Evolutionary conservation across 768 basidiomycete species (phyloP), one percentile per base, ranked within the genome.

Genomic region (Pleurotus tuber-regium): DNA sequence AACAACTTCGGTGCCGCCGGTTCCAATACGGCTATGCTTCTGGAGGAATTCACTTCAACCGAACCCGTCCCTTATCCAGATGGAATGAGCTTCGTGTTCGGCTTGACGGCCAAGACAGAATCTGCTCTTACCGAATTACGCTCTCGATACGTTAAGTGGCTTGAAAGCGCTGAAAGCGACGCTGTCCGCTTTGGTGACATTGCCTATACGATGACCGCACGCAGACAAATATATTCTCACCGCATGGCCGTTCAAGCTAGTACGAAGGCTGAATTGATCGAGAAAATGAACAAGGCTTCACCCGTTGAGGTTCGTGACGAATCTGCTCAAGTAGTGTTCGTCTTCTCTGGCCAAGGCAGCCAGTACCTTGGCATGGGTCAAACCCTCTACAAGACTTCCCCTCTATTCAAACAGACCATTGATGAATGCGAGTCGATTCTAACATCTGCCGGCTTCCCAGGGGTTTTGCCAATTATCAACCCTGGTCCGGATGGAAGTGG

Each of bases 1-100:
- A 88, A 87, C 58, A 89, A 87, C 57, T 90, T 87, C 57, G 88
- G 88, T 16, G 87, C 87, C 0, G 74, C 86, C 19, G 87, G 87
- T 0, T 87, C 86, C 6, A 89, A 89, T 53, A 74, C 77, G 2
- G 78, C 84, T 0, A 58, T 87, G 10, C 41, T 89, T 5, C 57
- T 89, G 2, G 82, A 88, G 56, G 86, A 87, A 57, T 65, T 72
- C 54, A 9, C 63, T 25, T 50, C 60, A 8, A 56, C 52, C 1
- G 41, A 3, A 29, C 26, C 18, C 21, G 49, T 2, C 9, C 43
- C 6, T 19, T 46, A 16, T 11, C 30, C 49, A 0, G 52, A 53
- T 5, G 53, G 43, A 3, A 54, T 51, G 25, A 55, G 72, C 1
- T 70, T 76, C 50, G 67, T 83, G 0, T 75, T 89, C 50, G 83